Conservation (phyloP, 495 filamentous ascomycete species). For the Neurospora sp. region DNA sequence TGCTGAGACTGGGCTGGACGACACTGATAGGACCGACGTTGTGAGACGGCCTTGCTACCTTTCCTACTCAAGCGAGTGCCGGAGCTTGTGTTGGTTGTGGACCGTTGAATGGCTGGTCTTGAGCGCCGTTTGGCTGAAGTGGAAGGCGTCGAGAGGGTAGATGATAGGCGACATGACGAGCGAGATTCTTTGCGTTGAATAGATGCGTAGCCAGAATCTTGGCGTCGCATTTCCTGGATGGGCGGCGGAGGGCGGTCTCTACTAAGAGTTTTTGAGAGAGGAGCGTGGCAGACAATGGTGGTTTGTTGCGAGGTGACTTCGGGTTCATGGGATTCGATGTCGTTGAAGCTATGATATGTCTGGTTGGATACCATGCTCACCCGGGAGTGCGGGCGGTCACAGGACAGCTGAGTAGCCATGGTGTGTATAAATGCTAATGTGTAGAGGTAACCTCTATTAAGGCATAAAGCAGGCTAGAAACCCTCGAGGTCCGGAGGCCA, state of each 20-base stretch:
- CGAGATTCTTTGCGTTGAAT: conserved; percentile 19
- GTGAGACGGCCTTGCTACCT: conserved; percentile 18
- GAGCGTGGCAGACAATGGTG: conserved; percentile 2
- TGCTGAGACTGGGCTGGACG: conserved; percentile 13
- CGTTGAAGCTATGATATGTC: conserved; percentile 40
- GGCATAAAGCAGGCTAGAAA: conserved; percentile 12
- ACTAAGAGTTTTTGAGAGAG: background rate
- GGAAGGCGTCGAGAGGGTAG: conserved; percentile 14
- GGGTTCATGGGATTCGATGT: conserved; percentile 29
- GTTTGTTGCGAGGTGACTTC: conserved; percentile 3
- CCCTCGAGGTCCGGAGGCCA: background rate
- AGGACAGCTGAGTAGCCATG: conserved; percentile 25
- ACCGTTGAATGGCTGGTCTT: conserved; percentile 24
- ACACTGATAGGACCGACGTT: conserved; percentile 11
- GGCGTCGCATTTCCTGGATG: conserved; percentile 30
- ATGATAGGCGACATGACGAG: conserved; percentile 14
- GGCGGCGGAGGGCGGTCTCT: conserved; percentile 10
- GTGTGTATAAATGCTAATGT: conserved; percentile 3
- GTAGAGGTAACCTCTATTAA: background rate
- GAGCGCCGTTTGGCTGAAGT: conserved; percentile 23
- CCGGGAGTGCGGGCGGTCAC: conserved; percentile 29
- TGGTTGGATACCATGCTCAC: conserved; percentile 33
- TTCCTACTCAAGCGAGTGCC: conserved; percentile 14
- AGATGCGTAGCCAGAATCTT: conserved; percentile 44
- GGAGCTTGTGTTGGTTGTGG: conserved; percentile 21